Conservation (phyloP, 2,329 filamentous ascomycete genomes). For the Colletotrichum sidae region DNA sequence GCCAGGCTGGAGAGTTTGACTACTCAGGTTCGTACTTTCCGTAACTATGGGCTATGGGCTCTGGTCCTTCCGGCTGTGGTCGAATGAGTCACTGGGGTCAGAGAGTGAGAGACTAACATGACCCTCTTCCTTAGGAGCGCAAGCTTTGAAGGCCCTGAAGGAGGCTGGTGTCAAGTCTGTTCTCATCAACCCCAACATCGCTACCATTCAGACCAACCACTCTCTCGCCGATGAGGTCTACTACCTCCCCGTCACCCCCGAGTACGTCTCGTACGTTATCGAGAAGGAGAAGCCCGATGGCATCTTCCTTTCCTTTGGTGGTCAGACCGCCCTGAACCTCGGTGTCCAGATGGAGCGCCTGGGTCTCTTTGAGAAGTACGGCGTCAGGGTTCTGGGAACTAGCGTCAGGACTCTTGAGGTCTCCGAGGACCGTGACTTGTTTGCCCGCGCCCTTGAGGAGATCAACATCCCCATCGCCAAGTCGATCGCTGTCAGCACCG, state of each 20-base stretch:
- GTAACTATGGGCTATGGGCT: constrained; percentile 15
- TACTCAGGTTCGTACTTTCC: constrained; percentile 83
- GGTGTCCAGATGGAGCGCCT: constrained; percentile 98
- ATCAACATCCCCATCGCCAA: constrained; percentile 98
- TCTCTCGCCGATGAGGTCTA: constrained; percentile 96
- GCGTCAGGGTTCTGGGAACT: constrained; percentile 94
- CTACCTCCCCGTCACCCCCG: constrained; percentile 96
- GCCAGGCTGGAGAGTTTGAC: constrained; percentile 97
- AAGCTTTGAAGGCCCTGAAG: constrained; percentile 96
- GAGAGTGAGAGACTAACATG: constrained; percentile 31
- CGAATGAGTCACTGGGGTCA: constrained; percentile 30
- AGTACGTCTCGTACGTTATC: constrained; percentile 98
- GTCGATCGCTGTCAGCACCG: constrained; percentile 89
- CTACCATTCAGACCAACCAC: constrained; percentile 98
- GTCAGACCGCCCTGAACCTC: constrained; percentile 95
- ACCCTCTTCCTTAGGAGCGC: constrained; percentile 74
- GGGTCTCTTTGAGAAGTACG: constrained; percentile 94
- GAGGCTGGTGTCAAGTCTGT: constrained; percentile 93
- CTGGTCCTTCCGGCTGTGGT: not conserved
- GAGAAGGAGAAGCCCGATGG: constrained; percentile 96
- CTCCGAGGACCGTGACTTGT: constrained; percentile 95
- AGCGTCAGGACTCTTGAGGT: constrained; percentile 94
- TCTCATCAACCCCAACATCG: constrained; percentile 97
- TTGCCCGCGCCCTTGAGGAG: constrained; percentile 94
- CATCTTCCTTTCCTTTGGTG: constrained; percentile 97